Base-by-base conservation (phyloP, 1,284 basidiomycete species). In the Nidula niveotomentosa region DNA sequence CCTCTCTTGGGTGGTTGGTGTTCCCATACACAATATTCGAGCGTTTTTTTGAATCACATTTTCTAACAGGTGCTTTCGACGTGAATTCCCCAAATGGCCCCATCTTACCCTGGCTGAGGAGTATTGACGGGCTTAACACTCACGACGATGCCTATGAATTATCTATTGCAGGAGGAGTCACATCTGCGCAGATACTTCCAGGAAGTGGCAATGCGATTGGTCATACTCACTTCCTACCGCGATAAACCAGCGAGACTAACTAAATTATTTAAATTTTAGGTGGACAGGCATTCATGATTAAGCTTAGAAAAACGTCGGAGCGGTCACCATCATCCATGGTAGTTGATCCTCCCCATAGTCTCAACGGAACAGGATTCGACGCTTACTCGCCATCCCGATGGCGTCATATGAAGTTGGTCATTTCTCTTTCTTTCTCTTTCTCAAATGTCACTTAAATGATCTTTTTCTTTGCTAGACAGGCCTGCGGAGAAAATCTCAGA, bases 271-370 rank as follows among this genome's bases (percentile, higher is more conserved):
- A 30, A 30, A 34, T 51, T 56, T 2, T 52, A 86, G 85, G 83
- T 54, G 86, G 88, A 0, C 86, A 91, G 64, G 84, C 85, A 0
- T 88, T 86, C 62, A 73, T 85, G 51, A 77, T 90, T 59, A 91
- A 91, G 65, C 73, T 88, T 35, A 76, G 88, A 6, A 76, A 75
- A 57, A 85, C 85, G 1, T 64, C 64, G 39, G 82, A 86, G 58
- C 74, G 78, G 13, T 82, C 85, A 0, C 74, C 84, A 2, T 77
- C 75, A 3, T 83, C 85, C 1, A 86, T 86, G 81, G 67, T 88
- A 4, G 68, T 89, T n/a, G 86, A 89, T 51, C 83, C 85, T 30
- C 85, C 83, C 2, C 73, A 74, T 58, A 71, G 63, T 23, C 67
- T 79, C 35, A 74, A 69, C 2, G 59, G 57, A 13, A 52, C 47